Base-by-base conservation (phyloP, 2,329 filamentous ascomycete species). In the Claviceps lovelessii region DNA sequence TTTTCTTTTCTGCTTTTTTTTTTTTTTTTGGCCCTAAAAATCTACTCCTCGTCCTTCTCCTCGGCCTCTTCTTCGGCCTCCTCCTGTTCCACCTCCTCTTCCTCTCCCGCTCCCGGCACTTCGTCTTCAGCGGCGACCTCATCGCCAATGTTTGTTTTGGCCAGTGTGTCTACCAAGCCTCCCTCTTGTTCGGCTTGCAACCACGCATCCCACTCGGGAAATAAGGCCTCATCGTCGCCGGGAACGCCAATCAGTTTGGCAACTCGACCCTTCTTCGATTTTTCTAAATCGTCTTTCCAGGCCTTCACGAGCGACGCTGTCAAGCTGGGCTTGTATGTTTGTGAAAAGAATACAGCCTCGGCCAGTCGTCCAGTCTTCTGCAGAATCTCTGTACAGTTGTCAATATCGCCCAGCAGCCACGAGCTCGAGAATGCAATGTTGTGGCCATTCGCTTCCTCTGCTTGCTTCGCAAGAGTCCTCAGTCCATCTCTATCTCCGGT, bases 201-300 rank as follows among this genome's bases (percentile, higher is more conserved):
- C 75, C 88, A 96, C 69, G 93, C 86, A 5, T 95, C 87, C 93
- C 93, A 98, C 64, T 96, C 89, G 0, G 91, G 91, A 73, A 98
- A 98, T 61, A 98, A 78, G 3, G 95, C 90, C 45, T 86, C 86
- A 57, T 90, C 88, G 61, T 87, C 84, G 0, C 82, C 86, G 0
- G 93, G 93, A 0, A 88, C 78, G 57, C 87, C 91, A 54, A 98
- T 79, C 52, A 90, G 76, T 72, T 91, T 86, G 11, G 86, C 82
- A 4, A 97, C 86, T 61, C 93, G 88, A 11, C 78, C 80, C 76
- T 94, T 95, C 68, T 91, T 91, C 53, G 77, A 78, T 72, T 88
- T 88, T 68, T 96, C 90, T 51, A 98, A 70, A 37, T 75, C 80
- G 57, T 83, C 78, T 72, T 95, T 96, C 93, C 91, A 98, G 58